phyloP scores from a whole-genome alignment of 73 alveolate species.

The Tetrahymena thermophila region DNA sequence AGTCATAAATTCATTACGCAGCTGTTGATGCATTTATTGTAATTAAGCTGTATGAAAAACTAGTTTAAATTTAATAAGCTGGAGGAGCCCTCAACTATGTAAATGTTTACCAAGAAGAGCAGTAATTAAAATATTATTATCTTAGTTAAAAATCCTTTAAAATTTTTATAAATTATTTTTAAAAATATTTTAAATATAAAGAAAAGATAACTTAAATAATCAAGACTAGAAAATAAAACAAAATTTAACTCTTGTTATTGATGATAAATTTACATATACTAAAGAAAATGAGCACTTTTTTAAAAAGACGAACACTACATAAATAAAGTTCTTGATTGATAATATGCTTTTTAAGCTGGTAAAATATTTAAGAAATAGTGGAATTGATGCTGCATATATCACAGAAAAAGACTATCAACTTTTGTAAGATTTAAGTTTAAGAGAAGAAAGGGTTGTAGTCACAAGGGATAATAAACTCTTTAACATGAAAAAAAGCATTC shows the following conservation, averaged over 20 bases:
- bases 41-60: conserved; percentile 4
- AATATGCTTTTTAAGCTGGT: conserved; percentile 23
- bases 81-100: not conserved
- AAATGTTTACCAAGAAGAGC: not conserved
- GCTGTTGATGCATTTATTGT: conserved; percentile 81
- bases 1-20: conserved; percentile 85
- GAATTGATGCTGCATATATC: conserved; percentile 35
- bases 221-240: not conserved
- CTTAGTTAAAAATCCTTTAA: not conserved
- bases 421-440: not conserved
- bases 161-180: not conserved
- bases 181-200: not conserved
- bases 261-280: conserved; percentile 2
- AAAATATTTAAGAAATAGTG: conserved; percentile 21
- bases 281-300: not conserved
- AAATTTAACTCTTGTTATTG: not conserved
- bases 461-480: conserved; percentile 35
- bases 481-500: not conserved
- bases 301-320: not conserved
- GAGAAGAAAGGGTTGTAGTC: conserved; percentile 15
- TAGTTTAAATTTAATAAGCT: not conserved
- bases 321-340: conserved; percentile 19
- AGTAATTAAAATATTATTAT: not conserved
- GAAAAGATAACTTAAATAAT: not conserved
- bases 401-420: conserved; percentile 11